These are phyloP conservation scores for Exophiala oligosperma DNA, from an alignment of 2,329 filamentous ascomycete genomes.

Conservation along the genomic window DNA sequence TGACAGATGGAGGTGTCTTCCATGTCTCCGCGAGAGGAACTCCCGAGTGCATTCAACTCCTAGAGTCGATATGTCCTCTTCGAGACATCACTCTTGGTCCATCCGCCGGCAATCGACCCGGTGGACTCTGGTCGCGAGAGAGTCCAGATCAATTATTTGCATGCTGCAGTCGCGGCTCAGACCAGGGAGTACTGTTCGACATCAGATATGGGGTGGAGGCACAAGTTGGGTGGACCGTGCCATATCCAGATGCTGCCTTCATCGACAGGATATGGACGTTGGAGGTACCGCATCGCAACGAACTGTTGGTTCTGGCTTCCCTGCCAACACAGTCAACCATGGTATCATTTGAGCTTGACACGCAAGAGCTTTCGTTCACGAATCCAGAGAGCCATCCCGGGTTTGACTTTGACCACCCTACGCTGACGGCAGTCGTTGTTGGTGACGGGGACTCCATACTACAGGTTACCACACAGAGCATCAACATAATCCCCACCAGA, in stretches of 20 bases:
- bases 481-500: conserved; percentile 11
- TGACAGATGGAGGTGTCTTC: conserved; percentile 75
- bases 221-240: conserved; percentile 54
- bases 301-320: conserved; percentile 43
- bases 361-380: conserved; percentile 41
- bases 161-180: conserved; percentile 33
- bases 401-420: conserved; percentile 43
- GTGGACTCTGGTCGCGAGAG: background rate
- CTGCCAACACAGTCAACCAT: conserved; percentile 42
- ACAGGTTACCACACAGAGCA: conserved; percentile 39
- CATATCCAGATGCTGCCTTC: conserved; percentile 41
- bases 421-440: conserved; percentile 45
- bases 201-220: conserved; percentile 70
- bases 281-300: conserved; percentile 34
- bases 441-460: conserved; percentile 36
- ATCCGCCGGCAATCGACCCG: conserved; percentile 1
- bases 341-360: conserved; percentile 39
- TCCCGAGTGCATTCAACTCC: conserved; percentile 56
- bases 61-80: conserved; percentile 63
- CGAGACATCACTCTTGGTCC: conserved; percentile 41
- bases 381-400: conserved; percentile 39
- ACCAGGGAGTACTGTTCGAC: conserved; percentile 65
- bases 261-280: conserved; percentile 48
- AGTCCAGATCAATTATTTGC: conserved; percentile 16
- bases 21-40: conserved; percentile 62